These are phyloP conservation scores for Leishmania mexicana DNA, from an alignment of 208 protist genomes.

Conservation along the genomic window DNA sequence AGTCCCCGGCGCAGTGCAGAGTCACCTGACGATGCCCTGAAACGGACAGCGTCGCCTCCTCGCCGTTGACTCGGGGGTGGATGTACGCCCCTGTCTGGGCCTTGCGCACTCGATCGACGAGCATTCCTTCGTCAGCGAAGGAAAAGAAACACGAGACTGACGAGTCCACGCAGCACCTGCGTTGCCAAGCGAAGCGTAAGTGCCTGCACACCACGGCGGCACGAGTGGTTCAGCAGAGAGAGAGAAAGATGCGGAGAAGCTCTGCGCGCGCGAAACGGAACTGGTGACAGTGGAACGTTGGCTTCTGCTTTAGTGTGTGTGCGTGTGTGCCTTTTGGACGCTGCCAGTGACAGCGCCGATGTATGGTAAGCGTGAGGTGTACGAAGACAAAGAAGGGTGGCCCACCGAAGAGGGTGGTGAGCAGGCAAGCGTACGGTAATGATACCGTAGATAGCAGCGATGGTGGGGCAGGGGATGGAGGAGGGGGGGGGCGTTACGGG, in stretches of 20 bases:
- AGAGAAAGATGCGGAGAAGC: background rate
- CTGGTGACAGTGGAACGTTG: background rate
- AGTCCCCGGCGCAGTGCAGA: constrained; percentile 23
- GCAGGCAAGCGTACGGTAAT: background rate
- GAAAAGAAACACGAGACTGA: background rate
- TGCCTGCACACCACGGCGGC: background rate
- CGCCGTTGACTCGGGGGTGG: background rate
- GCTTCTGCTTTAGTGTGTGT: background rate
- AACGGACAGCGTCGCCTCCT: constrained; percentile 13
- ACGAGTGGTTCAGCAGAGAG: background rate
- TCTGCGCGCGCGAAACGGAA: background rate
- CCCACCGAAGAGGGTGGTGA: background rate
- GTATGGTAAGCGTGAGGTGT: background rate
- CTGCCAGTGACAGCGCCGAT: background rate
- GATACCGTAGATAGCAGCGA: background rate
- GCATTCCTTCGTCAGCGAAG: background rate
- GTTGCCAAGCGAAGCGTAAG: background rate
- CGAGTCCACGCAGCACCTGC: background rate
- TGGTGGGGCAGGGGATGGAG: background rate
- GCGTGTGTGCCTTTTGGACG: background rate
- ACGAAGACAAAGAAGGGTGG: background rate
- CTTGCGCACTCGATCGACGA: constrained; percentile 13
- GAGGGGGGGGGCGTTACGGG: background rate
- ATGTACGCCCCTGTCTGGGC: constrained; percentile 23
- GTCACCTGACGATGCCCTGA: constrained; percentile 6